Base-by-base conservation (phyloP, 768 basidiomycete species). In the Phlebiopsis flavidoalba region DNA sequence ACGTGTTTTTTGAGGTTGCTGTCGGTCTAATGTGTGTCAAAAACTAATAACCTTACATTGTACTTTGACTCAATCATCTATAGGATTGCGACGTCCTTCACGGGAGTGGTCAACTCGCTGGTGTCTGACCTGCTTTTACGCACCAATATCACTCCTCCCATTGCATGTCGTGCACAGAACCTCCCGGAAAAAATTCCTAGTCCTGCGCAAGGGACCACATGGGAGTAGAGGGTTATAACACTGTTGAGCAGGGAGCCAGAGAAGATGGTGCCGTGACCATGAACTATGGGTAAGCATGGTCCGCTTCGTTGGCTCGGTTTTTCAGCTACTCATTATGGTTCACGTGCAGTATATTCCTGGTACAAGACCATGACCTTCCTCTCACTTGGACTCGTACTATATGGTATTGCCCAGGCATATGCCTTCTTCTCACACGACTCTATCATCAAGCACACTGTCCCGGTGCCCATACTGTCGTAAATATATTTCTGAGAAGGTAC, bases 261-360 rank as follows among this genome's bases (percentile, higher is more conserved):
- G 76, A 73, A 0, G 79, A 81, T 51, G 79, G 79, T n/a, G 76
- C 79, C 15, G 73, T 79, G 0, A 76, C 77, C 1, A 66, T 78
- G 58, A 72, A 74, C 8, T 65, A 59, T 21, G 63, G 79, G 65
- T 66, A 37, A 24, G 63, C 50, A 3, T 51, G 17, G 15, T 51
- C 36, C 12, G 11, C 8, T 15, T 45, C 10, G 21, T 62, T 43
- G 19, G 53, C 49, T n/a, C 53, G n/a, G n/a, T 33, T 43, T 8
- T 2, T 43, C 3, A 8, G 40, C 40, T 43, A 43, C 11, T 43
- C 40, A 17, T 17, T 43, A 3, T 17, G 26, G 6, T 48, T 5
- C 4, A 19, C 35, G 36, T 22, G 17, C 52, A 66, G 65, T 5
- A 65, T 65, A 12, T 81, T 81, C 64, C 14, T 77, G 11, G 74